These are phyloP conservation scores for Dactylorhiza incarnata DNA, from an alignment of 106 monocot genomes.

Conservation along the genomic window DNA sequence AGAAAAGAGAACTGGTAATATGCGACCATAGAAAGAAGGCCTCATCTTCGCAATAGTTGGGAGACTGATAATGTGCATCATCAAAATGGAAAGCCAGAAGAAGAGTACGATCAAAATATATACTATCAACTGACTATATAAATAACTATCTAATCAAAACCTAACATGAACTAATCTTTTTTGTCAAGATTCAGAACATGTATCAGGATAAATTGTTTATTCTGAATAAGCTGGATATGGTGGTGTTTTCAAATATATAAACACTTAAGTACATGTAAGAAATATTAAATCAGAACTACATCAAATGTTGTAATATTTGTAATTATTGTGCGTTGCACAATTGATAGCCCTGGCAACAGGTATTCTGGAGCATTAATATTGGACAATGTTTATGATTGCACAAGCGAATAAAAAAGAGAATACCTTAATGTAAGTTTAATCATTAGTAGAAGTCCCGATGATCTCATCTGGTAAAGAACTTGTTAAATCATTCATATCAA, in stretches of 20 bases:
- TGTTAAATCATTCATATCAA: no score
- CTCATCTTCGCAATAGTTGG: slow-evolving; percentile 86
- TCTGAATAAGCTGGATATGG: not conserved
- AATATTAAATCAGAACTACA: not conserved
- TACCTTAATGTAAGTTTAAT: no score
- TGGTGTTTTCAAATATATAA: not conserved
- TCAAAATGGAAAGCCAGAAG: not conserved
- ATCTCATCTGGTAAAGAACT: no score
- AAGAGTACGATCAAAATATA: not conserved
- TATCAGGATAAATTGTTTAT: not conserved
- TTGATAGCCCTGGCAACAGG: no score
- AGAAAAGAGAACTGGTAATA: slow-evolving; percentile 78
- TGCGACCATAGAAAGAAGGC: slow-evolving; percentile 91
- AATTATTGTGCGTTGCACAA: no score
- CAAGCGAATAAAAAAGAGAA: no score
- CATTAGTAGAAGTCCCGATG: no score
- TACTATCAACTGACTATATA: not conserved
- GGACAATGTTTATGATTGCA: no score
- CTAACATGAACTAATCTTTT: not conserved
- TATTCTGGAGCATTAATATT: no score
- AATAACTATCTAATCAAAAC: not conserved
- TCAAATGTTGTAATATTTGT: no score
- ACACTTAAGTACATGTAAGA: not conserved
- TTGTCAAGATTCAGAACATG: not conserved
- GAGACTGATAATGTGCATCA: slow-evolving; percentile 45